phyloP scores from a whole-genome alignment of 139 green algal genomes.

The Picochlorum sp. region DNA sequence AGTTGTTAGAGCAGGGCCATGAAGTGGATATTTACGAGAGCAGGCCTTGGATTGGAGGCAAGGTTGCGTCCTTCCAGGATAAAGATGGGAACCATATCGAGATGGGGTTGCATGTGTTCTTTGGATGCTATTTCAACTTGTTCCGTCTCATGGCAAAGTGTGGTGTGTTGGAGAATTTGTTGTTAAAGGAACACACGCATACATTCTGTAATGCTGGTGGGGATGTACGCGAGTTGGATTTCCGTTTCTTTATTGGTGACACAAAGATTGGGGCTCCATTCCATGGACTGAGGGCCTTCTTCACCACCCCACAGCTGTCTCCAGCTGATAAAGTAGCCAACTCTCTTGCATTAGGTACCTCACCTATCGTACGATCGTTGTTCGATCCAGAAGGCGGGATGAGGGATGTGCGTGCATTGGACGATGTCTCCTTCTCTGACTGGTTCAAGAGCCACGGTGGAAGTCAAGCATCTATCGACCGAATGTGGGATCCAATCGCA shows the following conservation, averaged over 20 bases:
- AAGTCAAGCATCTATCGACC: slow-evolving; percentile 68
- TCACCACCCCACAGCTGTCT: slow-evolving; percentile 86
- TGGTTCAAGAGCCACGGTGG: slow-evolving; percentile 88
- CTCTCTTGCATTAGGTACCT: slow-evolving; percentile 79
- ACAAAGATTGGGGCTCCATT: slow-evolving; percentile 82
- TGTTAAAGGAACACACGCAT: slow-evolving; percentile 93
- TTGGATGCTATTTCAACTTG: slow-evolving; percentile 92
- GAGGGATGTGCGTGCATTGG: slow-evolving; percentile 72
- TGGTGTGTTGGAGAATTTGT: slow-evolving; percentile 86
- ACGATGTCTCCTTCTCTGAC: slow-evolving; percentile 80
- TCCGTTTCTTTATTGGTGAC: slow-evolving; percentile 73
- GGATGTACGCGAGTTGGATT: slow-evolving; percentile 86
- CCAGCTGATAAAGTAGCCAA: slow-evolving; percentile 79
- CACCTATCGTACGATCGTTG: slow-evolving; percentile 79
- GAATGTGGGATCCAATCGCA: slow-evolving; percentile 95
- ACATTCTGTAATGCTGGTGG: slow-evolving; percentile 92
- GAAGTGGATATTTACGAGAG: slow-evolving; percentile 94
- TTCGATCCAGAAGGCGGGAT: slow-evolving; percentile 91
- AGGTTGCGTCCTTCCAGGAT: slow-evolving; percentile 87
- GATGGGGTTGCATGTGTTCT: slow-evolving; percentile 96
- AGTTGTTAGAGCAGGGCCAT: slow-evolving; percentile 86
- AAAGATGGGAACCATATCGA: slow-evolving; percentile 96
- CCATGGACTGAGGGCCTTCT: slow-evolving; percentile 90
- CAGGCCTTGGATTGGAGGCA: slow-evolving; percentile 84
- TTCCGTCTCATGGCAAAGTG: slow-evolving; percentile 95